These are phyloP conservation scores for Ensete glaucum DNA, from an alignment of 176 grass and related monocot species.

Conservation along the genomic window DNA sequence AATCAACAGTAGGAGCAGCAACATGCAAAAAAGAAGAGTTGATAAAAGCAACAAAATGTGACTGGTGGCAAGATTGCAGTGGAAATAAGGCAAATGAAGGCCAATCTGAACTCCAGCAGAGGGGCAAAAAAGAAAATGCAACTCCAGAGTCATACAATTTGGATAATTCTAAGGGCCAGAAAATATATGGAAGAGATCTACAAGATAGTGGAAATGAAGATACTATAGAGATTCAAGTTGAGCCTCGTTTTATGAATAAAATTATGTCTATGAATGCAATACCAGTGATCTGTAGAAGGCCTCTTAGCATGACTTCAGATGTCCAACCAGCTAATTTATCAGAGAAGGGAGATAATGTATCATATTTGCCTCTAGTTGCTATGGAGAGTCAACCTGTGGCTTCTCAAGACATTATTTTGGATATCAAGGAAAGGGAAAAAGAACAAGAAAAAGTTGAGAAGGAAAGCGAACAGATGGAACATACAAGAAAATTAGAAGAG, in stretches of 20 bases:
- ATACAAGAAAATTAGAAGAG: conserved; percentile 20
- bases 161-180: conserved; percentile 20
- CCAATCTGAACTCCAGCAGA: conserved; percentile 18
- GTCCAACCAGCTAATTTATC: conserved; percentile 24
- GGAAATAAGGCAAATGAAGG: conserved; percentile 20
- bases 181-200: conserved; percentile 9
- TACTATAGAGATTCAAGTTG: conserved; percentile 21
- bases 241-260: conserved; percentile 28
- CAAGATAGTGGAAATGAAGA: conserved; percentile 7
- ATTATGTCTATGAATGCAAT: conserved; percentile 6
- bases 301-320: conserved; percentile 12
- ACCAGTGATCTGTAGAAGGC: conserved; percentile 15
- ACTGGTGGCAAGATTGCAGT: conserved; percentile 14
- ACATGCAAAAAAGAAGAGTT: conserved; percentile 25
- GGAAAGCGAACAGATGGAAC: conserved; percentile 15
- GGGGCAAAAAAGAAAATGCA: conserved; percentile 19
- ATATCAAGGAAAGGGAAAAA: conserved; percentile 23
- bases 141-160: conserved; percentile 18
- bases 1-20: conserved; percentile 25
- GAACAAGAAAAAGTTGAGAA: conserved; percentile 12
- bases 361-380: conserved; percentile 21
- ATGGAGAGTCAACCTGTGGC: conserved; percentile 2
- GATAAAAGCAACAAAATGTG: conserved; percentile 5
- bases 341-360: conserved; percentile 22
- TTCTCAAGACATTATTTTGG: conserved; percentile 20